phyloP scores from a whole-genome alignment of 2,329 filamentous ascomycete species.

The Trichoderma asperellum region DNA sequence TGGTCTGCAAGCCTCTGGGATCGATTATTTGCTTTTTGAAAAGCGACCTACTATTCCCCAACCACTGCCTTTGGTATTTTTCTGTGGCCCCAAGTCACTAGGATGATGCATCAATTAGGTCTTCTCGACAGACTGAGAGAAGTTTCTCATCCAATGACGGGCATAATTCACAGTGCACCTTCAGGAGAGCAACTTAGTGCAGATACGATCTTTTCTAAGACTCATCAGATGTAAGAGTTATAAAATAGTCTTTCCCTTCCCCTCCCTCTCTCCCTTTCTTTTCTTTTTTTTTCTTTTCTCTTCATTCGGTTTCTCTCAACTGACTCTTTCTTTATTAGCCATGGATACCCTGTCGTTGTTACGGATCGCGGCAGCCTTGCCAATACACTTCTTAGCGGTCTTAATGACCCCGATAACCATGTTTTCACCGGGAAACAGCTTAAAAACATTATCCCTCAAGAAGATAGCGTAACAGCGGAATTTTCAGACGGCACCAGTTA shows the following conservation, averaged over 20 bases:
- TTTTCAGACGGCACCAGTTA: slow-evolving; percentile 41
- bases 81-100: slow-evolving; percentile 38
- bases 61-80: slow-evolving; percentile 41
- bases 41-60: slow-evolving; percentile 35
- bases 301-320: neutral
- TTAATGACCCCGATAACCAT: slow-evolving; percentile 35
- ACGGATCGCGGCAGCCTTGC: slow-evolving; percentile 45
- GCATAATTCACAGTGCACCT: neutral
- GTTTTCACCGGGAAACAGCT: slow-evolving; percentile 38
- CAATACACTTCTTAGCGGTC: slow-evolving; percentile 38
- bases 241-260: neutral
- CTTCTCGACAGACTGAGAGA: slow-evolving; percentile 26
- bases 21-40: slow-evolving; percentile 48
- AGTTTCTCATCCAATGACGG: neutral
- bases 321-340: slow-evolving; percentile 27
- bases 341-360: slow-evolving; percentile 37
- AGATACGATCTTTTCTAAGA: neutral
- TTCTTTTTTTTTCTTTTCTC: too few species aligned
- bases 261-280: too few species aligned
- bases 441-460: slow-evolving; percentile 31
- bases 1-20: slow-evolving; percentile 33
- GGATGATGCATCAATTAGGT: slow-evolving; percentile 41
- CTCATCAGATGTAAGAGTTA: neutral
- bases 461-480: slow-evolving; percentile 37
- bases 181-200: neutral